Evolutionary conservation across 139 green algal genomes (phyloP).

Genomic region (Axilococcus clingmanii): DNA sequence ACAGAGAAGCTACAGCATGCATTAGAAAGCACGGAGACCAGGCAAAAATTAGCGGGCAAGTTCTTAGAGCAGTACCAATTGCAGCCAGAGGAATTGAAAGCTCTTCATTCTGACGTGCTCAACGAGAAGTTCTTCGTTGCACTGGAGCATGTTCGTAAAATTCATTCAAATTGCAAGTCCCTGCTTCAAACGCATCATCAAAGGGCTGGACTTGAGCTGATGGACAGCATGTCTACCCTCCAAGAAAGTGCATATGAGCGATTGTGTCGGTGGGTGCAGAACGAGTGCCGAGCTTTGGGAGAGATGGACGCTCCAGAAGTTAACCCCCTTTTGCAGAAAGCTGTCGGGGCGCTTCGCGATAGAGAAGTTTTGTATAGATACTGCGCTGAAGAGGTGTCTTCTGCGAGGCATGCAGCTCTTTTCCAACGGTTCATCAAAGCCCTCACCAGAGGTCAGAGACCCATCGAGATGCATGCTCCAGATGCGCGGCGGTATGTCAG

Average conservation of each 20-base stretch:
- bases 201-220: slow-evolving; percentile 91
- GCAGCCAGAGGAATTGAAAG: slow-evolving; percentile 49
- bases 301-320: slow-evolving; percentile 84
- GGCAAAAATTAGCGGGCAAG: slow-evolving; percentile 46
- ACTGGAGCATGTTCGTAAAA: slow-evolving; percentile 69
- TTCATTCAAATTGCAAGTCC: slow-evolving; percentile 87
- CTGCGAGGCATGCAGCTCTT: slow-evolving; percentile 75
- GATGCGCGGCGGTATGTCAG: slow-evolving; percentile 76
- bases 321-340: slow-evolving; percentile 58
- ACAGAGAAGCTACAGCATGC: slow-evolving; percentile 44
- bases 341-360: slow-evolving; percentile 64
- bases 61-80: slow-evolving; percentile 97
- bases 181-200: slow-evolving; percentile 87
- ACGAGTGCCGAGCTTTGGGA: slow-evolving; percentile 73
- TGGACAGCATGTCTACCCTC: slow-evolving; percentile 89
- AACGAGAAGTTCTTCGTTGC: slow-evolving; percentile 77
- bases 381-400: slow-evolving; percentile 86
- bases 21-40: slow-evolving; percentile 42
- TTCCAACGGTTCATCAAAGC: slow-evolving; percentile 77
- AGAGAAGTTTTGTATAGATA: slow-evolving; percentile 88
- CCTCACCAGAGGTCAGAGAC: slow-evolving; percentile 77
- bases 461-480: slow-evolving; percentile 95
- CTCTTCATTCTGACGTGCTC: slow-evolving; percentile 49
- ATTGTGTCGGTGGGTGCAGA: slow-evolving; percentile 94
- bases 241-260: slow-evolving; percentile 92